phyloP scores from a whole-genome alignment of 73 alveolate genomes.

The Paramecium octaurelia region DNA sequence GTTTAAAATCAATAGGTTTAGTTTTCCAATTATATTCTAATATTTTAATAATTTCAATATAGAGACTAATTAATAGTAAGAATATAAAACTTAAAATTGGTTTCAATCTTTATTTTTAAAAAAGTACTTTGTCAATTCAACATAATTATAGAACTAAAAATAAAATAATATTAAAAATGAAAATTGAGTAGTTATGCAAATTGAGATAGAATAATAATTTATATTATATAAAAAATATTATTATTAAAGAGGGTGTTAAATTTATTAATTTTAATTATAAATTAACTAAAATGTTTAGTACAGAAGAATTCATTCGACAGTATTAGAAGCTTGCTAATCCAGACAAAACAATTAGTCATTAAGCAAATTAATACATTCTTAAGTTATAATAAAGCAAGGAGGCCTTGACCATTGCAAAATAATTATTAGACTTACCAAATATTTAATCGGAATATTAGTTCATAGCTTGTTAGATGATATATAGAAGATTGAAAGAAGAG shows the following conservation, averaged over 20 bases:
- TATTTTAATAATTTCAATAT: too few relatives aligned
- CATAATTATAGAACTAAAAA: too few relatives aligned
- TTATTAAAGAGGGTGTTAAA: neutral
- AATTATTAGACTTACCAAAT: neutral
- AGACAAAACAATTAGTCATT: neutral
- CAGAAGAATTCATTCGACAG: neutral
- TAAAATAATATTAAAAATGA: too few relatives aligned
- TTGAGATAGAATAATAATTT: too few relatives aligned
- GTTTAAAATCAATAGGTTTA: too few relatives aligned
- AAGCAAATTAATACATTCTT: neutral
- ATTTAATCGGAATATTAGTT: neutral
- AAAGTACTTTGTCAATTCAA: too few relatives aligned
- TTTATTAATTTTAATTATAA: neutral
- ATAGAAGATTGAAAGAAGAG: neutral
- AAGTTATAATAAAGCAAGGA: neutral
- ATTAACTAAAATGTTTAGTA: neutral
- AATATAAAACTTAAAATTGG: too few relatives aligned
- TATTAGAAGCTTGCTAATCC: neutral
- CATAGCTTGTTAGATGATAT: constrained; percentile 8
- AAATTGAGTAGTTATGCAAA: too few relatives aligned
- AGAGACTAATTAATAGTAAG: too few relatives aligned
- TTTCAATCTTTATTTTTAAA: too few relatives aligned
- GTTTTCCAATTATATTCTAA: too few relatives aligned
- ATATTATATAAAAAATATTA: too few relatives aligned
- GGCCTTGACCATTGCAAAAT: neutral